These are phyloP conservation scores for Goniomonas avonlea DNA, from an alignment of 78 protist species.

Conservation along the genomic window DNA sequence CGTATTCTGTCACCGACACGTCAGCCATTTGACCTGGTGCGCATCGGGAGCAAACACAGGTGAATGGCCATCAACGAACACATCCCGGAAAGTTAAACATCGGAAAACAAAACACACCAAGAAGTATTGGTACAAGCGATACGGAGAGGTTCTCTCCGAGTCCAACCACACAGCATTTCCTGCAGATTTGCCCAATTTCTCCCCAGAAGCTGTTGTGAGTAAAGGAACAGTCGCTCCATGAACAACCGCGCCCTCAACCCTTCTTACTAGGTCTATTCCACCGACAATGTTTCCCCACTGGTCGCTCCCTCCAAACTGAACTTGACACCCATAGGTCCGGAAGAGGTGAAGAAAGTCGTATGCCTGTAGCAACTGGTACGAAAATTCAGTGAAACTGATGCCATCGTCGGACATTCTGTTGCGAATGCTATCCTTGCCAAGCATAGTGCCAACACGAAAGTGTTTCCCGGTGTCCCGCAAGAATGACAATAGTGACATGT, in stretches of 20 bases:
- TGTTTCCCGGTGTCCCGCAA: slow-evolving; percentile 31
- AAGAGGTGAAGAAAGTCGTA: slow-evolving; percentile 60
- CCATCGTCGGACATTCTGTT: too few species aligned
- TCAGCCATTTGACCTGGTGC: not conserved
- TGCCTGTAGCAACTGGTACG: slow-evolving; percentile 67
- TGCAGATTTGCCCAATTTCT: slow-evolving; percentile 63
- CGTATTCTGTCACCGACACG: not conserved
- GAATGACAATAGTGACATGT: too few species aligned
- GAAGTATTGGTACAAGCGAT: slow-evolving; percentile 57
- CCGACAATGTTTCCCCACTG: slow-evolving; percentile 84
- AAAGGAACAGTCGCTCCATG: slow-evolving; percentile 68
- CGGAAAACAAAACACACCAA: too few species aligned
- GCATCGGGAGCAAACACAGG: slow-evolving; percentile 41
- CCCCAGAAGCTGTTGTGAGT: slow-evolving; percentile 47
- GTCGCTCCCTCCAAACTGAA: slow-evolving; percentile 72
- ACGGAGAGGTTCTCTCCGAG: slow-evolving; percentile 46
- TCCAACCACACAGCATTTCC: slow-evolving; percentile 76
- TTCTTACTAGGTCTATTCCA: slow-evolving; percentile 57
- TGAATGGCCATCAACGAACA: too few species aligned
- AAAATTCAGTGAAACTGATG: slow-evolving; percentile 67
- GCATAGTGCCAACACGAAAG: slow-evolving; percentile 28
- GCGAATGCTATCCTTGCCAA: slow-evolving; percentile 36
- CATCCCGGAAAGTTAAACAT: too few species aligned
- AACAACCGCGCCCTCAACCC: slow-evolving; percentile 5
- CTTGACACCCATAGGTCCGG: not conserved